Evolutionary conservation across 768 basidiomycete genomes (phyloP).

Genomic region (Dioszegia hungarica): DNA sequence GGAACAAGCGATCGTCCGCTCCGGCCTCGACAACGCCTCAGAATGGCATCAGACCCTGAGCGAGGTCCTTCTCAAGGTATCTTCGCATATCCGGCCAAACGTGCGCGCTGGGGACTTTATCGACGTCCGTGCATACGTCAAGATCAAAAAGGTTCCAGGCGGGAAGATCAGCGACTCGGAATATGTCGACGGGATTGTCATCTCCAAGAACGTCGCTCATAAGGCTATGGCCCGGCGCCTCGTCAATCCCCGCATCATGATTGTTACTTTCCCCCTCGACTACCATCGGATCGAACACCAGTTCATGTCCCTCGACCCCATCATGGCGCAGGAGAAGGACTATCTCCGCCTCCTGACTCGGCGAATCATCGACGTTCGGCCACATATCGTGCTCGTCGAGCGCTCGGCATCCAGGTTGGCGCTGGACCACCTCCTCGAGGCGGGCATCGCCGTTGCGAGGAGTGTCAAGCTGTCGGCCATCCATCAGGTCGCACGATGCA

Average conservation of each 20-base stretch:
- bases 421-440: slow-evolving; percentile 74
- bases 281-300: slow-evolving; percentile 70
- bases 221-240: slow-evolving; percentile 83
- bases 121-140: slow-evolving; percentile 91
- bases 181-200: slow-evolving; percentile 92
- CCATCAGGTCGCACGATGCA: slow-evolving; percentile 83
- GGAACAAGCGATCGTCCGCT: slow-evolving; percentile 78
- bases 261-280: slow-evolving; percentile 86
- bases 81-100: slow-evolving; percentile 60
- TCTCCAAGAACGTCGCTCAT: slow-evolving; percentile 96
- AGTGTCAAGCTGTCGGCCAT: slow-evolving; percentile 84
- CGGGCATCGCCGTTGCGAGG: slow-evolving; percentile 84
- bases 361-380: slow-evolving; percentile 83
- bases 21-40: slow-evolving; percentile 70
- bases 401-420: slow-evolving; percentile 86
- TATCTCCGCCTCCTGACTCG: slow-evolving; percentile 80
- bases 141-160: slow-evolving; percentile 97
- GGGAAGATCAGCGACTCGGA: slow-evolving; percentile 88
- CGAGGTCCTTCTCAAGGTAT: slow-evolving; percentile 75
- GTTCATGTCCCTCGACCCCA: slow-evolving; percentile 85
- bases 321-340: slow-evolving; percentile 86
- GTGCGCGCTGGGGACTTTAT: slow-evolving; percentile 74
- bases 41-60: slow-evolving; percentile 87
- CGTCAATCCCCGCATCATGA: slow-evolving; percentile 86
- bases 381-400: slow-evolving; percentile 87